A percentile compares a stretch with the other conserved stretches of the same genome.
Conservation (phyloP, 768 basidiomycete species). For the Russula sp. region DNA sequence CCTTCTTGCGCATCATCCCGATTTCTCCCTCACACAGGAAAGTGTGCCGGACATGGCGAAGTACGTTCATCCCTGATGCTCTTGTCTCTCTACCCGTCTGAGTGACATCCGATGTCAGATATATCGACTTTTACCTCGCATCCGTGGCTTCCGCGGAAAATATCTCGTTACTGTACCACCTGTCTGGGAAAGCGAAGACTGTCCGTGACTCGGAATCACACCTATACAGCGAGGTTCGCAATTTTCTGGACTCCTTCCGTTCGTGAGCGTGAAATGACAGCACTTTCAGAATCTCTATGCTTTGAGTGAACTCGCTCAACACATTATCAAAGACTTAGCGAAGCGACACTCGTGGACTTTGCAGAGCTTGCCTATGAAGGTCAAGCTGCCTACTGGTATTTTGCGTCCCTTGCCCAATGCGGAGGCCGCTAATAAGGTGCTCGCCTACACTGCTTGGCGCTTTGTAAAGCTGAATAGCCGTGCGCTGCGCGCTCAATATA, state of each 20-base stretch:
- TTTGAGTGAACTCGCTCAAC: conserved; percentile 84
- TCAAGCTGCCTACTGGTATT: conserved; percentile 79
- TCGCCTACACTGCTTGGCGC: conserved; percentile 11
- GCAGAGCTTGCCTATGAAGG: conserved; percentile 73
- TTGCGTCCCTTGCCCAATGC: conserved; percentile 64
- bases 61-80: conserved; percentile 44
- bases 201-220: conserved; percentile 76
- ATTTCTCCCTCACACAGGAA: conserved; percentile 68
- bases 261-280: conserved; percentile 7
- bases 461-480: background rate
- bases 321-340: conserved; percentile 71
- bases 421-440: conserved; percentile 64
- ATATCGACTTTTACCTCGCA: conserved; percentile 85
- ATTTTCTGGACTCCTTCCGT: background rate
- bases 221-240: conserved; percentile 62
- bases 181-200: conserved; percentile 81
- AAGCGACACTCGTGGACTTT: conserved; percentile 69
- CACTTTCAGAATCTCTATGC: conserved; percentile 74
- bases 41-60: conserved; percentile 76
- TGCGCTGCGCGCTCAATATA: conserved; percentile 37
- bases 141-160: conserved; percentile 77
- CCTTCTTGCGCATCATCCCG: conserved; percentile 91
- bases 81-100: background rate
- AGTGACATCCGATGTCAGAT: conserved; percentile 48
- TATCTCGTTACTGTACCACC: conserved; percentile 75